phyloP scores from a whole-genome alignment of 768 basidiomycete species.

The Symmetrospora coprosmae region DNA sequence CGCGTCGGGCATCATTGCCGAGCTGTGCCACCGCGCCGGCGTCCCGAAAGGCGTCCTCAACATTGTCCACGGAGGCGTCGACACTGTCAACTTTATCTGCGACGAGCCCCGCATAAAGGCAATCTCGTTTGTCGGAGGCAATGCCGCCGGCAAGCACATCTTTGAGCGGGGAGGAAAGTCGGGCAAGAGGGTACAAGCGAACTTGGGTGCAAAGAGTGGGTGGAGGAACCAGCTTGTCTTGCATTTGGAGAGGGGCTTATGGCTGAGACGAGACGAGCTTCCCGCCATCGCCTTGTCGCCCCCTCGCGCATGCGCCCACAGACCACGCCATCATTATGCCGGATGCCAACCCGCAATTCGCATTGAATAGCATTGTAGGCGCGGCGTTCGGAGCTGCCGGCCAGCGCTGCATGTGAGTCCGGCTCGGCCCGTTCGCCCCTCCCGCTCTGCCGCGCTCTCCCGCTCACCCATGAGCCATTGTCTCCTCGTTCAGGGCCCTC shows the following conservation, averaged over 20 bases:
- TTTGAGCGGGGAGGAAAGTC: constrained; percentile 70
- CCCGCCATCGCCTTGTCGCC: neutral
- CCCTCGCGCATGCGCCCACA: neutral
- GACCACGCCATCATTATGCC: constrained; percentile 34
- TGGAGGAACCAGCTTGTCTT: neutral
- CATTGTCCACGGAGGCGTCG: constrained; percentile 74
- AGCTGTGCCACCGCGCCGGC: constrained; percentile 72
- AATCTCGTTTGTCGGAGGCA: constrained; percentile 90
- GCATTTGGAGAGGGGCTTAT: too few relatives aligned
- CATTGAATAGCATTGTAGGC: constrained; percentile 79
- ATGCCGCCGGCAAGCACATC: constrained; percentile 83
- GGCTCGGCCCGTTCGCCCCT: neutral
- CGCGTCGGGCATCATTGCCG: constrained; percentile 93
- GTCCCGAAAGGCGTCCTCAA: constrained; percentile 62
- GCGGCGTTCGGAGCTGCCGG: constrained; percentile 95
- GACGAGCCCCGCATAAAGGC: constrained; percentile 82
- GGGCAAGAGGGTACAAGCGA: constrained; percentile 74
- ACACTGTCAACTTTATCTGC: constrained; percentile 80
- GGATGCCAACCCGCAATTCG: constrained; percentile 71
- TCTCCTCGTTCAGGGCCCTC: constrained; percentile 1
- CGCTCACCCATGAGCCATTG: neutral
- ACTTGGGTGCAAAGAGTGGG: constrained; percentile 90
- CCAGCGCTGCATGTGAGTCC: constrained; percentile 75
- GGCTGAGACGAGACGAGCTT: too few relatives aligned
- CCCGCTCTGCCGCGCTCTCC: neutral